phyloP scores from a whole-genome alignment of 2,329 filamentous ascomycete species.

The Chrysoporthe austroafricana region DNA sequence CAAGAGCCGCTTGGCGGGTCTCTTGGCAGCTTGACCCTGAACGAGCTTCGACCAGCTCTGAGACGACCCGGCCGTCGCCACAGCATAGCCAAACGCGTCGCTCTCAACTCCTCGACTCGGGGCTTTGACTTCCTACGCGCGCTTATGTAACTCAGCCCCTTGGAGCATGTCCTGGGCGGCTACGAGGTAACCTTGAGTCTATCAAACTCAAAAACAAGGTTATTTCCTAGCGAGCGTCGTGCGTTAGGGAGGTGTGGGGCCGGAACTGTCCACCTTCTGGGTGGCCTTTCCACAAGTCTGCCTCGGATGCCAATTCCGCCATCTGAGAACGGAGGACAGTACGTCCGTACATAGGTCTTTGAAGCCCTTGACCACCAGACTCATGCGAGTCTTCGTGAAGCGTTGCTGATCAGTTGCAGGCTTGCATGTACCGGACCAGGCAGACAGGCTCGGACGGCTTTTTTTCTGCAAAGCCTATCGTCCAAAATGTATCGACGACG shows the following conservation, averaged over 20 bases:
- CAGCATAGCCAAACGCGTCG: not conserved
- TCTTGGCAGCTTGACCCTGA: not conserved
- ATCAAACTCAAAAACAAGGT: conserved; percentile 18
- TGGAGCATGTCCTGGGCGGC: not conserved
- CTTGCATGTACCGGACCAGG: not conserved
- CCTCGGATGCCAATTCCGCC: not conserved
- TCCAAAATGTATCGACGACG: not conserved
- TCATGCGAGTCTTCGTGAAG: not conserved
- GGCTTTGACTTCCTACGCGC: not conserved
- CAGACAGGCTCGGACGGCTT: not conserved
- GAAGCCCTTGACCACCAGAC: not conserved
- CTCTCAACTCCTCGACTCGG: not conserved
- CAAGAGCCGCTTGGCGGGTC: conserved; percentile 1
- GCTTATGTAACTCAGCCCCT: conserved; percentile 2
- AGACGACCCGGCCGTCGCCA: not conserved
- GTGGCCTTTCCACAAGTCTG: conserved; percentile 3
- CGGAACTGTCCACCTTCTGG: conserved; percentile 19
- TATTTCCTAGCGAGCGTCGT: conserved; percentile 15
- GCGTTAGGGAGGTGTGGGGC: conserved; percentile 9
- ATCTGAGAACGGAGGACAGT: not conserved
- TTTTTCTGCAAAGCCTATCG: not conserved
- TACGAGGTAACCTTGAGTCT: conserved; percentile 1
- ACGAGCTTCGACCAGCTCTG: not conserved
- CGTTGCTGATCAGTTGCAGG: not conserved
- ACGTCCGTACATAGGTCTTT: not conserved